phyloP scores from a whole-genome alignment of 225 moss, liverwort and hornwort species.

The Straminergon stramineum region DNA sequence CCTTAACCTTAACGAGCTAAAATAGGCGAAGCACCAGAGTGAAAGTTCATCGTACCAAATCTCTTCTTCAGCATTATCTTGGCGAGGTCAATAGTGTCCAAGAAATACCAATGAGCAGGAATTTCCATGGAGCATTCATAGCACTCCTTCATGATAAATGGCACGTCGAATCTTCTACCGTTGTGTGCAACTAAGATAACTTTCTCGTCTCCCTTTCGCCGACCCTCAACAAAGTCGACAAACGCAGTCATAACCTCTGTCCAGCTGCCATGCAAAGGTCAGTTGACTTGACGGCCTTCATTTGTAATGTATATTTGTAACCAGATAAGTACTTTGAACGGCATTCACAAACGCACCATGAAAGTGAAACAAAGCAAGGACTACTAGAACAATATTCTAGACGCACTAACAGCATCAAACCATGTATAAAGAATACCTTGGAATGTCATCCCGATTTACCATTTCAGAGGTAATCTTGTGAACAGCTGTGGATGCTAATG shows the following conservation, averaged over 20 bases:
- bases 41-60: constrained; percentile 26
- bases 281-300: background rate
- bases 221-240: constrained; percentile 78
- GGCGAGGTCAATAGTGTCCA: constrained; percentile 66
- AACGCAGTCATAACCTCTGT: constrained; percentile 73
- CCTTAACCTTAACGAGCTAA: background rate
- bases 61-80: constrained; percentile 49
- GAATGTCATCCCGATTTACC: constrained; percentile 82
- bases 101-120: constrained; percentile 84
- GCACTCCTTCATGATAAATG: constrained; percentile 86
- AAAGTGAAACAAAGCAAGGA: background rate
- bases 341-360: background rate
- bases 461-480: constrained; percentile 88
- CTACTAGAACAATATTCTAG: background rate
- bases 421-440: constrained; percentile 38
- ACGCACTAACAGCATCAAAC: constrained; percentile 1
- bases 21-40: background rate
- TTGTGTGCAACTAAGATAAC: constrained; percentile 93
- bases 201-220: constrained; percentile 55
- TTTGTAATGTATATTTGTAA: background rate
- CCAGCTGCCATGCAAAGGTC: constrained; percentile 54
- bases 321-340: background rate
- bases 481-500: constrained; percentile 34
- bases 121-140: constrained; percentile 54
- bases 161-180: constrained; percentile 89